Evolutionary conservation across 768 basidiomycete species (phyloP).

Genomic region (Boletus tomentosulus): DNA sequence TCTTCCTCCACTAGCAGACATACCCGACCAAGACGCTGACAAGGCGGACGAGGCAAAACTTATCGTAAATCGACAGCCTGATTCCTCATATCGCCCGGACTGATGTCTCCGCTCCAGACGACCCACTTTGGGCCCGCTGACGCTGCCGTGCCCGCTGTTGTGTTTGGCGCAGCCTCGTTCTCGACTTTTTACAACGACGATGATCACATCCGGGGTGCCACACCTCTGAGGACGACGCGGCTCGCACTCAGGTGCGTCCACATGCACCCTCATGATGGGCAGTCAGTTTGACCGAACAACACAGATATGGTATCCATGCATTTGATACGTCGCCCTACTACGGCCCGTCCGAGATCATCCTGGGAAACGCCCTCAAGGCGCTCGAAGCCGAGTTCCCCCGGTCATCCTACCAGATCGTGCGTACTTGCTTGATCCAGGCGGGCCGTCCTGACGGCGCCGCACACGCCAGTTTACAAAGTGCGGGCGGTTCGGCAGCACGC

Average conservation of each 20-base stretch:
- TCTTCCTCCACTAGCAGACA: constrained; percentile 36
- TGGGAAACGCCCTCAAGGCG: constrained; percentile 60
- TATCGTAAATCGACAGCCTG: constrained; percentile 29
- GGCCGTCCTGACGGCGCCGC: no score
- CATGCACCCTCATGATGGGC: not conserved
- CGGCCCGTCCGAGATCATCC: constrained; percentile 71
- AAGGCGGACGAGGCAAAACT: constrained; percentile 30
- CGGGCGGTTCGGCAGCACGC: constrained; percentile 61
- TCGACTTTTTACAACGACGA: constrained; percentile 64
- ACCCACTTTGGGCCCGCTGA: constrained; percentile 28
- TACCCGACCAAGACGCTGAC: constrained; percentile 42
- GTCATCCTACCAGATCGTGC: constrained; percentile 68
- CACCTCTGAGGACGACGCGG: constrained; percentile 63
- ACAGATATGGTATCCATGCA: constrained; percentile 73
- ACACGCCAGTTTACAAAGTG: constrained; percentile 73
- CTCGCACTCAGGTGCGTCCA: constrained; percentile 66
- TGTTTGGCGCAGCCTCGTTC: constrained; percentile 73
- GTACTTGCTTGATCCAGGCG: not conserved
- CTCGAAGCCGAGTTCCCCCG: constrained; percentile 72
- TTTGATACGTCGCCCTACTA: constrained; percentile 86
- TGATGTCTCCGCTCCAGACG: constrained; percentile 24
- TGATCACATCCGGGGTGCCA: constrained; percentile 48
- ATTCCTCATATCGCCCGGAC: not conserved
- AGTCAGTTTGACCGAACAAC: not conserved
- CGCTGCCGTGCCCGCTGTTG: constrained; percentile 41